phyloP scores from a whole-genome alignment of 2,329 filamentous ascomycete genomes.

The Colletotrichum scovillei region DNA sequence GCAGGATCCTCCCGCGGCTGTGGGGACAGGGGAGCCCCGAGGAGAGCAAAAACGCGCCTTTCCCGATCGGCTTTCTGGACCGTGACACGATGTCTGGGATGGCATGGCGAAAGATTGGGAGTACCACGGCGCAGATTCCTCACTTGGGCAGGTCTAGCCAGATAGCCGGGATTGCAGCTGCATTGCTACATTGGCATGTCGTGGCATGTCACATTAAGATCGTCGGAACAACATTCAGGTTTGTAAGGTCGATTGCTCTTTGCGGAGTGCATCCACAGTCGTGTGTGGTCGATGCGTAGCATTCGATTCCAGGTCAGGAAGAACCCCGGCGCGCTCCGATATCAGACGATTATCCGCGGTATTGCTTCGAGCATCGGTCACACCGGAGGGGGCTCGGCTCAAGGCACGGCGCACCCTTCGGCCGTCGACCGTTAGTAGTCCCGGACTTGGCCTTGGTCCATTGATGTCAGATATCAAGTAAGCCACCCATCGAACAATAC shows the following conservation, averaged over 20 bases:
- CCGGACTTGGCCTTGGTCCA: neutral
- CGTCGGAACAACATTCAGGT: conserved; percentile 17
- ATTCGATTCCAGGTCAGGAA: conserved; percentile 20
- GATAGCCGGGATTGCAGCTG: conserved; percentile 17
- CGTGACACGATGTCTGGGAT: conserved; percentile 3
- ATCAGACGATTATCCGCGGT: conserved; percentile 23
- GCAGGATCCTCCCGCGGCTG: conserved; percentile 27
- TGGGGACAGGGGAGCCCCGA: conserved; percentile 9
- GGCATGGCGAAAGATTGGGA: conserved; percentile 6
- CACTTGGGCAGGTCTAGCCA: conserved; percentile 27
- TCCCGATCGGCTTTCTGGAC: conserved; percentile 13
- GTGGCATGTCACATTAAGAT: conserved; percentile 26
- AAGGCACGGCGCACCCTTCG: conserved; percentile 19
- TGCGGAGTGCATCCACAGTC: conserved; percentile 26
- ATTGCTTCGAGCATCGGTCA: conserved; percentile 7
- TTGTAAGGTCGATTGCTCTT: conserved; percentile 2
- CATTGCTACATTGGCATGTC: conserved; percentile 22
- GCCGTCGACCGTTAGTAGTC: neutral
- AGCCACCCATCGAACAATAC: conserved; percentile 10
- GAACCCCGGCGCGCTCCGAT: conserved; percentile 19
- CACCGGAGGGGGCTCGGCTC: conserved; percentile 15
- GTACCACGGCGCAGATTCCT: conserved; percentile 19
- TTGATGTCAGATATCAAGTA: conserved; percentile 10
- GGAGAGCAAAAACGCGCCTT: conserved; percentile 1
- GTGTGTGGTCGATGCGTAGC: neutral